A percentile compares a stretch with the other conserved stretches of the same genome.
phyloP scores from a whole-genome alignment of 805 yeast genomes.

The Tetrapisispora iriomotensis region DNA sequence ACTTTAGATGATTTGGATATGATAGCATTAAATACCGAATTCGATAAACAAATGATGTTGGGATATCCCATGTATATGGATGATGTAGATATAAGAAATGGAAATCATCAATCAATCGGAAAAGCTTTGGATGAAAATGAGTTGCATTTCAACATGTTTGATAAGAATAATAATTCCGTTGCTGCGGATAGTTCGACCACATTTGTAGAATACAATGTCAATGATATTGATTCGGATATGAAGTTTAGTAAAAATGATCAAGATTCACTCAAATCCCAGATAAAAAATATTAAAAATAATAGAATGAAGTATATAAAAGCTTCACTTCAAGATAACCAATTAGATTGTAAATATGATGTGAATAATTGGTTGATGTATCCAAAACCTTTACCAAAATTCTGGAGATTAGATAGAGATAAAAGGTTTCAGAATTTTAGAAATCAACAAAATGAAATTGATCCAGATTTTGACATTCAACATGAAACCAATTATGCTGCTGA shows the following conservation, averaged over 20 bases:
- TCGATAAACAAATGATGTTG: slow-evolving; percentile 25
- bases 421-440: slow-evolving; percentile 9
- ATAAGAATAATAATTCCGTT: neutral
- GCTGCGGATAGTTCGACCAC: neutral
- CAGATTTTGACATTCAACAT: slow-evolving; percentile 18
- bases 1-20: slow-evolving; percentile 27
- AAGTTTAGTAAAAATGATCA: slow-evolving; percentile 13
- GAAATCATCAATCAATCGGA: too few relatives aligned
- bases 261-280: slow-evolving; percentile 30
- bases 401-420: slow-evolving; percentile 31
- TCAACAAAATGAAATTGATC: slow-evolving; percentile 4
- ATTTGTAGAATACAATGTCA: neutral
- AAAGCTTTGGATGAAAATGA: neutral
- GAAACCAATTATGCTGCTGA: slow-evolving; percentile 9
- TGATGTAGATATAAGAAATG: too few relatives aligned
- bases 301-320: slow-evolving; percentile 56
- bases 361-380: slow-evolving; percentile 74
- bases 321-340: slow-evolving; percentile 56
- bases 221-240: neutral
- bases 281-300: neutral
- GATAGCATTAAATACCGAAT: slow-evolving; percentile 20
- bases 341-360: slow-evolving; percentile 62
- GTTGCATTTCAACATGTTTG: slow-evolving; percentile 1
- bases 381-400: slow-evolving; percentile 44
- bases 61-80: slow-evolving; percentile 25